A percentile compares a stretch with the other conserved stretches of the same genome.
These are phyloP conservation scores for Croton laevigatus DNA, from an alignment of 441 rosid genomes.

Conservation along the genomic window DNA sequence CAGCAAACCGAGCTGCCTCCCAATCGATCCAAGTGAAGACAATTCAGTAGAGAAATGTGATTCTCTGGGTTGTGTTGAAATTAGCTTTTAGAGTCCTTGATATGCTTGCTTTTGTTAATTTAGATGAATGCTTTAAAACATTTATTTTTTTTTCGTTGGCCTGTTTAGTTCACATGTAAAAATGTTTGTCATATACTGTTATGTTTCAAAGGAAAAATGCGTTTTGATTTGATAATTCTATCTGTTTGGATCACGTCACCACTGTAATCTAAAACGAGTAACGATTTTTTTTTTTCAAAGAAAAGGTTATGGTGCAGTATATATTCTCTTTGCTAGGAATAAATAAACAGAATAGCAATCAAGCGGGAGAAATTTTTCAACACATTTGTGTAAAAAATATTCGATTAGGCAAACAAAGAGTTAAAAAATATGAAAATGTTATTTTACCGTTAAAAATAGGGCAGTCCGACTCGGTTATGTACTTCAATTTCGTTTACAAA, in stretches of 20 bases:
- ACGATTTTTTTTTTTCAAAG: no score
- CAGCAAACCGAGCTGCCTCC: conserved; percentile 36
- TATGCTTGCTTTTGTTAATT: conserved; percentile 4
- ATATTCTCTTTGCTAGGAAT: no score
- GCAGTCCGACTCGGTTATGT: neutral
- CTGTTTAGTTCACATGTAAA: neutral
- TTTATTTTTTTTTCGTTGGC: neutral
- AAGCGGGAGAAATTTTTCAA: no score
- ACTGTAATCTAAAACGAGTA: no score
- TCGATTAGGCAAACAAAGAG: no score
- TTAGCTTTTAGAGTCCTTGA: neutral
- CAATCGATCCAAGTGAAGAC: conserved; percentile 67
- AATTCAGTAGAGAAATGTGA: conserved; percentile 19
- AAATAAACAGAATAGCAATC: no score
- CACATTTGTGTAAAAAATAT: no score
- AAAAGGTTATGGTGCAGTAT: no score
- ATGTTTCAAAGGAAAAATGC: neutral
- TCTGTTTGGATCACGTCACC: neutral
- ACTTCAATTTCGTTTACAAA: neutral
- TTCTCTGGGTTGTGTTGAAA: neutral
- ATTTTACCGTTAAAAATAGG: conserved; percentile 1
- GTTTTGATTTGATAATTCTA: no score
- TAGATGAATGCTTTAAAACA: neutral
- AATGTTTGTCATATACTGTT: neutral
- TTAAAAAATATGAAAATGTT: no score